A percentile compares a stretch with the other conserved stretches of the same genome.
phyloP scores from a whole-genome alignment of 2,329 filamentous ascomycete species.

The Emericellopsis cladophorae region DNA sequence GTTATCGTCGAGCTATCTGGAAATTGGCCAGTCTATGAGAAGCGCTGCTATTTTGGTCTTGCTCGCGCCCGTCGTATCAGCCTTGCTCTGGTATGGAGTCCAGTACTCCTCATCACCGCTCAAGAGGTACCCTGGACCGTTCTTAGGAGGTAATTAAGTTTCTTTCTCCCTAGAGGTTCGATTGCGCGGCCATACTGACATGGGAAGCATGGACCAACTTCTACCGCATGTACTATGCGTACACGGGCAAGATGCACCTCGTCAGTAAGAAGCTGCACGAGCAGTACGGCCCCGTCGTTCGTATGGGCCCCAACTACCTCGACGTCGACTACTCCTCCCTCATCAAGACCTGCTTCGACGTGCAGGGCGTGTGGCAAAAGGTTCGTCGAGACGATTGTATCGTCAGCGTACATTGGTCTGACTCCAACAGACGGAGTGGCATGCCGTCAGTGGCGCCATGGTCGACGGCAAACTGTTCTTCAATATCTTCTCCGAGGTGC shows the following conservation, averaged over 20 bases:
- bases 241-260: background rate
- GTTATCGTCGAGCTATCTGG: background rate
- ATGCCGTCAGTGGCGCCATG: conserved; percentile 7
- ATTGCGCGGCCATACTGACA: too few species aligned
- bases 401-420: background rate
- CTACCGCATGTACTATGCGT: conserved; percentile 1
- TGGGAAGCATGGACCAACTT: background rate
- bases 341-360: conserved; percentile 1
- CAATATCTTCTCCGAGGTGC: conserved; percentile 22
- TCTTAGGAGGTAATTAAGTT: conserved; percentile 6
- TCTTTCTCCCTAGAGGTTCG: background rate
- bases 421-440: background rate
- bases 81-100: background rate
- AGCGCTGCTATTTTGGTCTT: background rate
- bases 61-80: background rate
- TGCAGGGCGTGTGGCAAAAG: conserved; percentile 1
- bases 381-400: background rate
- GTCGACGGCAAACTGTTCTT: conserved; percentile 21
- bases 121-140: conserved; percentile 6
- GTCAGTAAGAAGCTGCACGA: conserved; percentile 11
- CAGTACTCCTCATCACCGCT: conserved; percentile 7
- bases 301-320: conserved; percentile 24
- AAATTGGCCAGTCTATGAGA: background rate
- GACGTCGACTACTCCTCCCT: conserved; percentile 23
- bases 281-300: conserved; percentile 25